Evolutionary conservation across 768 basidiomycete species (phyloP).

Genomic region (Agaricus sinodeliciosus): DNA sequence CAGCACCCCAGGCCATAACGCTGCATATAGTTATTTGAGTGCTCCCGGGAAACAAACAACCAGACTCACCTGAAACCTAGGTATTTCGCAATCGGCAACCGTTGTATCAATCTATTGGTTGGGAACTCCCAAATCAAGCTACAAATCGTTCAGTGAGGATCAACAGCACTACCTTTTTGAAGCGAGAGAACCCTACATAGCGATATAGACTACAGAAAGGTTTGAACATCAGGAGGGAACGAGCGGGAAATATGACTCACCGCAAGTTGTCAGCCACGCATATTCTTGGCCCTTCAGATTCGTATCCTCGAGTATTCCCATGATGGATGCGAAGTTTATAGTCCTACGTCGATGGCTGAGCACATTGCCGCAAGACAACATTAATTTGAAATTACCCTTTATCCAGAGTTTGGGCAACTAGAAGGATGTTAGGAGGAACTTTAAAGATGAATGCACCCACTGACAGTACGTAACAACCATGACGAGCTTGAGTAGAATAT

Average conservation of each 20-base stretch:
- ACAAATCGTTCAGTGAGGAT: neutral
- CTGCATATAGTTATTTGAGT: constrained; percentile 13
- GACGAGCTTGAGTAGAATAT: constrained; percentile 20
- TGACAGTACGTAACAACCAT: constrained; percentile 43
- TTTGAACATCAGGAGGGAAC: neutral
- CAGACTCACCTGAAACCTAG: constrained; percentile 33
- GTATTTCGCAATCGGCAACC: constrained; percentile 44
- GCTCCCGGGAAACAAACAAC: neutral
- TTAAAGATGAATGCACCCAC: neutral
- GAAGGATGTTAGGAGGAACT: neutral
- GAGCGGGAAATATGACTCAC: constrained; percentile 17
- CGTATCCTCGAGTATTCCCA: constrained; percentile 38
- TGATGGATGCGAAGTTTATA: constrained; percentile 40
- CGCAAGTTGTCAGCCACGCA: constrained; percentile 41
- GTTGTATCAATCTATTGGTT: constrained; percentile 40
- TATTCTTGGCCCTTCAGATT: constrained; percentile 44
- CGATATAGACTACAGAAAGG: constrained; percentile 28
- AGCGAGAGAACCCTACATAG: constrained; percentile 21
- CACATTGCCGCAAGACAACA: neutral
- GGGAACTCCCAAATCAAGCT: constrained; percentile 41
- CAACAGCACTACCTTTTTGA: neutral
- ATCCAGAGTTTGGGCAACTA: constrained; percentile 39
- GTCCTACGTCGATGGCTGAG: constrained; percentile 20
- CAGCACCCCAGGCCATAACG: constrained; percentile 36
- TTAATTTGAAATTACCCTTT: constrained; percentile 27